Conservation (phyloP, 2,329 filamentous ascomycete genomes). For the Penicillium nordicum region DNA sequence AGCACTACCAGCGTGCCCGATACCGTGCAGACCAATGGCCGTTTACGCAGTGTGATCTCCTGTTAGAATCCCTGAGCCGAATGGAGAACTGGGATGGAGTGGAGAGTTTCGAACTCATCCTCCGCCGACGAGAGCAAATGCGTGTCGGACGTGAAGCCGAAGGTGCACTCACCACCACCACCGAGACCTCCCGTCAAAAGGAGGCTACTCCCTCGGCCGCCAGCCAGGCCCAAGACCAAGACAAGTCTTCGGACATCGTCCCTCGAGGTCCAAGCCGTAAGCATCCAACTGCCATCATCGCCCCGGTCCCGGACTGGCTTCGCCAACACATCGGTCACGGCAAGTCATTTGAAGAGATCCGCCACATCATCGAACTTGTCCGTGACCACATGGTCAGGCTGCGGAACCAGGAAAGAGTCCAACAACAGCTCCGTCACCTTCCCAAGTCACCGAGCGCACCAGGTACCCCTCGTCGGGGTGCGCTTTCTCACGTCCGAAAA, state of each 20-base stretch:
- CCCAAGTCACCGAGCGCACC: neutral
- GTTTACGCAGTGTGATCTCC: constrained; percentile 61
- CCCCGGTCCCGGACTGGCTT: constrained; percentile 37
- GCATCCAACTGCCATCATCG: constrained; percentile 26
- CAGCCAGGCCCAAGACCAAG: neutral
- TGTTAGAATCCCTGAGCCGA: constrained; percentile 59
- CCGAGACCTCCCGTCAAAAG: constrained; percentile 55
- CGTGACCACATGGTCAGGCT: constrained; percentile 18
- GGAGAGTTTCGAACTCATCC: constrained; percentile 55
- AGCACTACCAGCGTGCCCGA: constrained; percentile 73
- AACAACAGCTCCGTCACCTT: constrained; percentile 1
- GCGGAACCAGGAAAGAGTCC: constrained; percentile 3
- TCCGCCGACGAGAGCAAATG: constrained; percentile 20
- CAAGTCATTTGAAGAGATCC: constrained; percentile 33
- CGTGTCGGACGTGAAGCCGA: constrained; percentile 42
- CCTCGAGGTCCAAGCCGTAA: constrained; percentile 11
- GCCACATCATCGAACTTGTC: constrained; percentile 26
- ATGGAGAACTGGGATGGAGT: constrained; percentile 63
- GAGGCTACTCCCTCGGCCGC: neutral
- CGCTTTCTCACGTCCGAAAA: neutral
- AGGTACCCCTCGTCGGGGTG: neutral
- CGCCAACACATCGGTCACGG: constrained; percentile 18
- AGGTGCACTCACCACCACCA: neutral
- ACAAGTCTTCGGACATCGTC: neutral
- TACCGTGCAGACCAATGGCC: constrained; percentile 63